Base-by-base conservation (phyloP, 176 grass and related monocot species). In the Musa beccarii region DNA sequence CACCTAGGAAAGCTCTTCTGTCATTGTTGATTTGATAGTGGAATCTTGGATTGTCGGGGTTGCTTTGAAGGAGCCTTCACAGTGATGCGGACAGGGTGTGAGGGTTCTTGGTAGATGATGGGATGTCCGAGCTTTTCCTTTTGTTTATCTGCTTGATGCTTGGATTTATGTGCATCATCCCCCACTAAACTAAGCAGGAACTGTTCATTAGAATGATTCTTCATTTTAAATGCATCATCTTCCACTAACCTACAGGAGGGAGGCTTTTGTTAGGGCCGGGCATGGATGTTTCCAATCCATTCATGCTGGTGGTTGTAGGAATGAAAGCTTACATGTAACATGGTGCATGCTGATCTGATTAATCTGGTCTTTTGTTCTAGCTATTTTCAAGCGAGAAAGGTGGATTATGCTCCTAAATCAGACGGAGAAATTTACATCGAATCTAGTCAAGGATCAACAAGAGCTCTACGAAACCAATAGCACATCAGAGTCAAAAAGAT, bases 401-500 rank as follows among this genome's bases (percentile, higher is more conserved):
- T 6, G 34, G 34, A 43, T 4, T 43, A 43, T 43, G 34, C 34
- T 43, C 34, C 34, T 43, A 5, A 43, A 5, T 43, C 29, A 29
- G 34, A 43, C 3, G 34, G 34, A 43, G 4, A 43, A 43, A 43
- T 43, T 51, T 70, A 50, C 2, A 51, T 34, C 25, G n/a, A 67
- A 67, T 70, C 68, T 19, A 70, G 68, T 70, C 68, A 52, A 52
- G 20, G 29, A 29, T 69, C 66, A 28, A 69, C 28, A 50, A 69
- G 21, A 49, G 49, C 19, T 70, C 68, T 4, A 10, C 22, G 16
- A 70, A 19, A 2, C 10, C 8, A 17, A 10, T 20, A 51, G 20
- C 17, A 51, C 68, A 51, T 70, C 51, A 11, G 68, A 70, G 68
- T 70, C 68, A 70, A 70, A 70, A 70, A 70, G 68, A 51, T 51